phyloP scores from a whole-genome alignment of 495 filamentous ascomycete species.

The Hamigera avellanea region DNA sequence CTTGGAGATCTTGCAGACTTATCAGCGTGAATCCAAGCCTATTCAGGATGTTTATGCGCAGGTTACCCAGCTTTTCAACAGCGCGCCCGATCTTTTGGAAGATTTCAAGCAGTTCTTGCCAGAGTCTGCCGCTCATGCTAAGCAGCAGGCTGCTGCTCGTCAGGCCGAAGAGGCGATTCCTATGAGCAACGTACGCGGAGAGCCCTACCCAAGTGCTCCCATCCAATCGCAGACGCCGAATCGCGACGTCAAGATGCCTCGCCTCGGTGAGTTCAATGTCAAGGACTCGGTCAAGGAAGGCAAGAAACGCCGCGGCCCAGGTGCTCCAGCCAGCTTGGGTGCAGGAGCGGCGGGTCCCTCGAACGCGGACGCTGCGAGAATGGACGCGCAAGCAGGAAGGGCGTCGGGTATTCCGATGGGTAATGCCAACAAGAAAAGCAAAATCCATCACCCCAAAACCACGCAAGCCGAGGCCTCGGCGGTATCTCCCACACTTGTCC shows the following conservation, averaged over 20 bases:
- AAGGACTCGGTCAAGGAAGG: slow-evolving; percentile 54
- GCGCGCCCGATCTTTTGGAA: slow-evolving; percentile 91
- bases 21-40: slow-evolving; percentile 94
- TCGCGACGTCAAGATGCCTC: slow-evolving; percentile 68
- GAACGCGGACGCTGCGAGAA: slow-evolving; percentile 21
- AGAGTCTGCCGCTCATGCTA: slow-evolving; percentile 86
- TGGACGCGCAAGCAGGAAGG: slow-evolving; percentile 25
- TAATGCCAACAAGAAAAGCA: slow-evolving; percentile 50
- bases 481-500: slow-evolving; percentile 80
- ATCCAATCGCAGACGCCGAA: slow-evolving; percentile 38
- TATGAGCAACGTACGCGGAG: slow-evolving; percentile 48
- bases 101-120: slow-evolving; percentile 99
- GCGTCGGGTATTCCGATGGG: slow-evolving; percentile 22
- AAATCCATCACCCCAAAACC: slow-evolving; percentile 50
- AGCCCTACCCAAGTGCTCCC: slow-evolving; percentile 30
- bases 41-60: slow-evolving; percentile 98
- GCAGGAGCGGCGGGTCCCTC: slow-evolving; percentile 21
- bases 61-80: slow-evolving; percentile 86
- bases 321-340: slow-evolving; percentile 16
- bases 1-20: slow-evolving; percentile 95
- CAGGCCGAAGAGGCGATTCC: slow-evolving; percentile 57
- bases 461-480: slow-evolving; percentile 50
- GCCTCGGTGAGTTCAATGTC: slow-evolving; percentile 86
- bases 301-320: slow-evolving; percentile 60
- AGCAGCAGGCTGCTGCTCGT: slow-evolving; percentile 51